Conservation (phyloP, 2,329 filamentous ascomycete genomes). For the Didymella sp. region DNA sequence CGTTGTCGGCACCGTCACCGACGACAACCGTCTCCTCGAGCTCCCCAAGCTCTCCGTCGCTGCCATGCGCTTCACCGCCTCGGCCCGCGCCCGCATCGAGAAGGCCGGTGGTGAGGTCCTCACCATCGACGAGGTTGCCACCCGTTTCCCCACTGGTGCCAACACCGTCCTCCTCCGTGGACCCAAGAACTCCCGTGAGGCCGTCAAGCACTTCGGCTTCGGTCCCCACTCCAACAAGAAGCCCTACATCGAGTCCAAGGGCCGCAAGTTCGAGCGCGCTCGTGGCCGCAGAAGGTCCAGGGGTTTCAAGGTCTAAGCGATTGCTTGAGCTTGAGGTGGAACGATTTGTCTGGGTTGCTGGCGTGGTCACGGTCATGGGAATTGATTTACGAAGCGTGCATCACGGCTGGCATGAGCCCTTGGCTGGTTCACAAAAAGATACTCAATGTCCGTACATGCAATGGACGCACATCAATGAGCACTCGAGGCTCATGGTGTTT, state of each 20-base stretch:
- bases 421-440: slow-evolving; percentile 47
- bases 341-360: slow-evolving; percentile 49
- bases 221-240: slow-evolving; percentile 99
- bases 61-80: slow-evolving; percentile 95
- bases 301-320: slow-evolving; percentile 98
- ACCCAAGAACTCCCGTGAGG: slow-evolving; percentile 97
- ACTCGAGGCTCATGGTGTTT: slow-evolving; percentile 43
- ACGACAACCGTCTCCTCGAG: slow-evolving; percentile 49
- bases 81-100: slow-evolving; percentile 89
- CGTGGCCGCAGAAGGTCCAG: slow-evolving; percentile 98
- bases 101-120: slow-evolving; percentile 94
- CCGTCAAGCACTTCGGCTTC: slow-evolving; percentile 98
- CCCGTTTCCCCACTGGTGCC: slow-evolving; percentile 91
- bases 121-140: slow-evolving; percentile 96
- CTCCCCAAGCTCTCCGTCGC: slow-evolving; percentile 93
- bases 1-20: slow-evolving; percentile 57
- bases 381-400: slow-evolving; percentile 47
- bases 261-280: slow-evolving; percentile 98
- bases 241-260: slow-evolving; percentile 97
- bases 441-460: slow-evolving; percentile 46
- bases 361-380: slow-evolving; percentile 48
- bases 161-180: slow-evolving; percentile 98
- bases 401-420: slow-evolving; percentile 47
- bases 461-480: slow-evolving; percentile 44
- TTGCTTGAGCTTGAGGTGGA: slow-evolving; percentile 33